Percentiles rank a stretch among this genome's conserved stretches.
Evolutionary conservation across 495 filamentous ascomycete genomes (phyloP).

Genomic region (Xylaria telfairii): DNA sequence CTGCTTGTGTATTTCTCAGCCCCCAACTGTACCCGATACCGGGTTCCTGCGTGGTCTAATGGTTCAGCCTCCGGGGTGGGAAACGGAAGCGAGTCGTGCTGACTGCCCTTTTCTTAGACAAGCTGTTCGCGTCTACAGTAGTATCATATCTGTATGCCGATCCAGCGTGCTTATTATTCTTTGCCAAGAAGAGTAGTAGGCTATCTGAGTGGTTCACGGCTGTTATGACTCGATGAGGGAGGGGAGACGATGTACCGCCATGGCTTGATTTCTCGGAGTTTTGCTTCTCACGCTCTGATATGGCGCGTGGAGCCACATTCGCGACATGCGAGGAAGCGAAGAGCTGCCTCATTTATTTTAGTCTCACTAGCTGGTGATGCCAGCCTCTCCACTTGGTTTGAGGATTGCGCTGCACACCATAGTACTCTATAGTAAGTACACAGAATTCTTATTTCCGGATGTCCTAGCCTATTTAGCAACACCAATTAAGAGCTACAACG

Average conservation of each 20-base stretch:
- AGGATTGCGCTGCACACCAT: no score
- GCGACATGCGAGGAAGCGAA: not conserved
- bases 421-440: no score
- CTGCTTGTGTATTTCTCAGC: not conserved
- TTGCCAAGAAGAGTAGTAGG: not conserved
- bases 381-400: no score
- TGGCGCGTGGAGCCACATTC: not conserved
- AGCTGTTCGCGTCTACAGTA: not conserved
- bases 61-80: not conserved
- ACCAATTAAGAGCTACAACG: no score
- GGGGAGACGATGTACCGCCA: not conserved
- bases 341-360: not conserved
- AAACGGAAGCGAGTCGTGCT: not conserved
- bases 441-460: no score
- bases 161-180: not conserved
- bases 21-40: not conserved
- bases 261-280: not conserved
- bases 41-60: slow-evolving; percentile 1
- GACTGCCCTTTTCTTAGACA: not conserved
- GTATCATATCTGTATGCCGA: not conserved
- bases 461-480: no score
- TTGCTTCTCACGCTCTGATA: not conserved
- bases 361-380: not conserved
- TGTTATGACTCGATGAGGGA: not conserved
- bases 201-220: not conserved